These are phyloP conservation scores for Aegilops sharonensis DNA, from an alignment of 176 grass and related monocot genomes.

Conservation along the genomic window DNA sequence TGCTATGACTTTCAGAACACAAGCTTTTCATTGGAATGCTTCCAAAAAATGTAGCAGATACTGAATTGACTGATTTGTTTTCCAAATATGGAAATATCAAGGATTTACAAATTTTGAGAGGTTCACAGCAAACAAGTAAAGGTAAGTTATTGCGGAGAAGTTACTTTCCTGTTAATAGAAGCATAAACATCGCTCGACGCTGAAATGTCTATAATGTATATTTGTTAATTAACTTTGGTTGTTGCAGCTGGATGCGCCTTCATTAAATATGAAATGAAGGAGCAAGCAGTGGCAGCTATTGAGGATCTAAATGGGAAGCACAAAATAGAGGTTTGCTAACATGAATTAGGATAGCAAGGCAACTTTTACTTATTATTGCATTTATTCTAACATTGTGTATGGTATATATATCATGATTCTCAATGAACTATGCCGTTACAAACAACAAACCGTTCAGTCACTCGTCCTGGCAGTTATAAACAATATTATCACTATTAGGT, in stretches of 20 bases:
- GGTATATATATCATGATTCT: neutral
- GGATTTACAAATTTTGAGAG: conserved; percentile 95
- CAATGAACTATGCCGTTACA: conserved; percentile 6
- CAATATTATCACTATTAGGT: neutral
- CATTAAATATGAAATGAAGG: conserved; percentile 95
- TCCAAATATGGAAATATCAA: conserved; percentile 89
- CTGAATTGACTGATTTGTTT: conserved; percentile 75
- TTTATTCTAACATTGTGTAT: conserved; percentile 3
- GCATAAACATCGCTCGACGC: neutral
- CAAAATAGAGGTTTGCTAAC: conserved; percentile 51
- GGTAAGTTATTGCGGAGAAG: conserved; percentile 39
- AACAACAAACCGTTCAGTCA: neutral
- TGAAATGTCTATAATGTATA: conserved; percentile 15
- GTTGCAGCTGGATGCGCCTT: conserved; percentile 90
- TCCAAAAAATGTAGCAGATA: conserved; percentile 85
- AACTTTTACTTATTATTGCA: neutral
- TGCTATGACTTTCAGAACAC: conserved; percentile 61
- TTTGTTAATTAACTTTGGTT: conserved; percentile 20
- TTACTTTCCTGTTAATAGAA: conserved; percentile 22
- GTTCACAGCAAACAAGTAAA: conserved; percentile 97
- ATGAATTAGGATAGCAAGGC: conserved; percentile 1
- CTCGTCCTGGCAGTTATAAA: neutral
- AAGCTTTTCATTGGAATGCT: conserved; percentile 99
- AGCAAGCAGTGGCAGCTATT: conserved; percentile 88
- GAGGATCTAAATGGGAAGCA: conserved; percentile 69